phyloP scores from a whole-genome alignment of 2,329 filamentous ascomycete species.

The Monilinia aucupariae region DNA sequence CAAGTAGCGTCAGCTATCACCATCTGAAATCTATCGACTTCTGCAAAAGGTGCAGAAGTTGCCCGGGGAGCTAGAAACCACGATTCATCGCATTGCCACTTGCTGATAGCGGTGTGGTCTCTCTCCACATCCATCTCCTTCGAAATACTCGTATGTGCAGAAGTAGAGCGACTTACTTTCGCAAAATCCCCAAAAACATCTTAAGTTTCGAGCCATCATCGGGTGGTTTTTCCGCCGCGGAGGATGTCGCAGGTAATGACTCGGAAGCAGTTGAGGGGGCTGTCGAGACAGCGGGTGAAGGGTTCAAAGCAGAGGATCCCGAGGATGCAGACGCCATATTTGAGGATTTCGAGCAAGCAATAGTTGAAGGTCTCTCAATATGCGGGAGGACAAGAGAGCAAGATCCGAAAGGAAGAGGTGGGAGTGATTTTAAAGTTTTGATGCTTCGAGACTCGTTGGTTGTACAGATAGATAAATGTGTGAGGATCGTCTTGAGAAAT shows the following conservation, averaged over 20 bases:
- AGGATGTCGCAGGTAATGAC: slow-evolving; percentile 21
- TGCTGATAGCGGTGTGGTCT: slow-evolving; percentile 20
- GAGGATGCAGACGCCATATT: slow-evolving; percentile 33
- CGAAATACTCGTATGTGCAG: not conserved
- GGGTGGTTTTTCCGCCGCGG: slow-evolving; percentile 48
- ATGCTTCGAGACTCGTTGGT: slow-evolving; percentile 2
- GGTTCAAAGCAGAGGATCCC: slow-evolving; percentile 25
- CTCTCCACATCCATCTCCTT: not conserved
- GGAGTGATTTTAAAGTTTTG: not conserved
- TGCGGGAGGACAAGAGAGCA: not conserved
- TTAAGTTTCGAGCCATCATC: slow-evolving; percentile 85
- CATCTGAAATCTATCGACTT: not conserved
- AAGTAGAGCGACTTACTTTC: slow-evolving; percentile 58
- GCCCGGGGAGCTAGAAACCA: slow-evolving; percentile 12
- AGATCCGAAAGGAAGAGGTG: not conserved
- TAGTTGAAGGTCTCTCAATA: not conserved
- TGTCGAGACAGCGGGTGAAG: slow-evolving; percentile 28
- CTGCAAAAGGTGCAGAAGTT: not conserved
- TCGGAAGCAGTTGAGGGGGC: slow-evolving; percentile 29
- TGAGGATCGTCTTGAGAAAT: not conserved
- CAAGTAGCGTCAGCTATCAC: not conserved
- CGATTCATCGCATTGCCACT: slow-evolving; percentile 17
- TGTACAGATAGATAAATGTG: slow-evolving; percentile 1
- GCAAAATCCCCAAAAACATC: slow-evolving; percentile 81
- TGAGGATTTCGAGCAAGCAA: not conserved